Base-by-base conservation (phyloP, 805 yeast species). In the Candida chauliodis region DNA sequence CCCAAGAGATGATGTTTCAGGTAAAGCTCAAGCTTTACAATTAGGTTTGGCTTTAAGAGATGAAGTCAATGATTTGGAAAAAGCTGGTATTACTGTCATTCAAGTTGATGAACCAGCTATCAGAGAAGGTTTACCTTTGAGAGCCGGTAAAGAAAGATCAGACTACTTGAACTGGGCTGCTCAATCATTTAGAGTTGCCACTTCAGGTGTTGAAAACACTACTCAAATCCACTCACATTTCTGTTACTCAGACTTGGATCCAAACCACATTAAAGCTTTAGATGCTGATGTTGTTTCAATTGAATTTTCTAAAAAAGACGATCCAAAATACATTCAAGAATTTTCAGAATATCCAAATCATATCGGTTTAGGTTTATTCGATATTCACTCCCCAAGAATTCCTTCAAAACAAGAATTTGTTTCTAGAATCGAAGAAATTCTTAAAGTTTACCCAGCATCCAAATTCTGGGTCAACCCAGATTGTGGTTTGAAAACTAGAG, bases 391-490 rank as follows among this genome's bases (percentile, higher is more conserved):
- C 44, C 99, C 99, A 76, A 89, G 99, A 81, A 87, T 93, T 60
- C 99, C 99, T 61, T 90, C 99, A 44, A 85, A 84, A 75, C 89
- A 85, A 68, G 99, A 93, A 76, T 91, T 93, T 73, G 82, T 88
- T 69, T 73, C 82, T 65, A 89, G 96, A 76, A 87, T 93, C 63
- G 81, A 80, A 63, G 93, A 88, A 69, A 90, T 93, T 76, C 76
- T 93, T 73, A 88, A 89, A 78, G 93, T 86, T 46, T 91, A 91
- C 79, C 97, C 97, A 68, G 95, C 93, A 65, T 87, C 86, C 71
- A 91, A 90, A 73, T 86, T 93, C 81, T 93, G 99, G 99, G 95
- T 93, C 66, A 93, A 93, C 95, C 99, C 99, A 63, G 99, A 93
- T 78, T 93, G 99, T 82, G 99, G 99, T 81, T 82, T 93, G 72